Percentiles rank a stretch among this genome's conserved stretches.
phyloP scores from a whole-genome alignment of 2,329 filamentous ascomycete genomes.

The Meredithiella fracta region DNA sequence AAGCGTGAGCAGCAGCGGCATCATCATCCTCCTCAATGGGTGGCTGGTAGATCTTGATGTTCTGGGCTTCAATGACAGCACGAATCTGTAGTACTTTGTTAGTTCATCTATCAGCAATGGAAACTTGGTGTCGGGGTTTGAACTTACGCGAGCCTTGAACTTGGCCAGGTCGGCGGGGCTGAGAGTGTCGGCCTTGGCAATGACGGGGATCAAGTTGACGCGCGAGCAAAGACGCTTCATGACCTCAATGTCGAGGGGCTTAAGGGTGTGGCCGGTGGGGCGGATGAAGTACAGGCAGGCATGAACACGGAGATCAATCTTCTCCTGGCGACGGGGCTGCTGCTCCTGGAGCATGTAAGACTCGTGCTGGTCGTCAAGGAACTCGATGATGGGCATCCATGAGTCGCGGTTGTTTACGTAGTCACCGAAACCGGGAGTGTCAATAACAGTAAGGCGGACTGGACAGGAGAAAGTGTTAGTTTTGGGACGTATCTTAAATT shows the following conservation, averaged over 20 bases:
- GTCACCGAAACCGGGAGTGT: conserved; percentile 97
- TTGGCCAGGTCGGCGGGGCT: conserved; percentile 79
- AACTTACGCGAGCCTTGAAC: conserved; percentile 83
- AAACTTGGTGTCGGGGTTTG: neutral
- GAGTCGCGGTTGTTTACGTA: conserved; percentile 99
- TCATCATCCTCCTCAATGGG: conserved; percentile 97
- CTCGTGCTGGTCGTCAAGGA: conserved; percentile 98
- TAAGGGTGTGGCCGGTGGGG: conserved; percentile 93
- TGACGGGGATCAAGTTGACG: conserved; percentile 95
- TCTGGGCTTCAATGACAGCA: conserved; percentile 90
- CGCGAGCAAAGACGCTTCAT: conserved; percentile 98
- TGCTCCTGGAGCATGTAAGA: conserved; percentile 99
- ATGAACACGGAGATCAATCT: conserved; percentile 98
- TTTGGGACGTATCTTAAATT: neutral
- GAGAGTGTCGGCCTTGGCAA: conserved; percentile 96
- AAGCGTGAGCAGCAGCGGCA: conserved; percentile 83
- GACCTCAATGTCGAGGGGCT: conserved; percentile 97
- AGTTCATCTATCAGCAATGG: too few relatives aligned
- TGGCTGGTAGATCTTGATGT: conserved; percentile 98
- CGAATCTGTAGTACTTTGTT: conserved; percentile 47
- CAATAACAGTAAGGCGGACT: conserved; percentile 98
- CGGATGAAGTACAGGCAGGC: conserved; percentile 98
- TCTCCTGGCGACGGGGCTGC: conserved; percentile 92
- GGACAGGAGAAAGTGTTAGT: conserved; percentile 15
- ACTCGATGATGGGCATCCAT: conserved; percentile 99